phyloP scores from a whole-genome alignment of 352 stramenopile genomes.

The Phytopythium delawarense region DNA sequence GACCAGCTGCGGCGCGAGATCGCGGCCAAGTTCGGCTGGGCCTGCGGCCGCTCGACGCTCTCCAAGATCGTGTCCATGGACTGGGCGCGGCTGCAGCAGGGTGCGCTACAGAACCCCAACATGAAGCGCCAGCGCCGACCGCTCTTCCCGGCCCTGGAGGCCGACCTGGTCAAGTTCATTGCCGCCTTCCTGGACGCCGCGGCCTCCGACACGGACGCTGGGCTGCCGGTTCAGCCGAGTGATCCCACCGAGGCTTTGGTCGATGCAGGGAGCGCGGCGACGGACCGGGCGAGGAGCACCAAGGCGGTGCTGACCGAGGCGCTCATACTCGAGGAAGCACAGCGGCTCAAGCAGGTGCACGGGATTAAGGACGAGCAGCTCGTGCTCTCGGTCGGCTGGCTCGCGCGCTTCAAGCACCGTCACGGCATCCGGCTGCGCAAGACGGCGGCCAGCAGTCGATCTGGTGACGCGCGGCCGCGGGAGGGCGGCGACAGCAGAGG shows the following conservation, averaged over 20 bases:
- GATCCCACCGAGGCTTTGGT: not conserved
- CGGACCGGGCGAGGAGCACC: not conserved
- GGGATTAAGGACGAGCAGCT: constrained; percentile 59
- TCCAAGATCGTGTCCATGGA: constrained; percentile 74
- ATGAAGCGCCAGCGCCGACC: constrained; percentile 75
- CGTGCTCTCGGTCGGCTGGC: constrained; percentile 68
- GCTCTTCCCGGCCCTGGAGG: constrained; percentile 66
- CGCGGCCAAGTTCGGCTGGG: constrained; percentile 49
- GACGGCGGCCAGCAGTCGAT: constrained; percentile 7
- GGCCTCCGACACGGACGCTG: not conserved
- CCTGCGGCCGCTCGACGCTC: constrained; percentile 63
- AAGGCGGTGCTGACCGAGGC: constrained; percentile 44
- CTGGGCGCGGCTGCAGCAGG: constrained; percentile 43
- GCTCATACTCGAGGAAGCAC: constrained; percentile 70
- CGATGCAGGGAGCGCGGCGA: not conserved
- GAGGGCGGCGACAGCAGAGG: constrained; percentile 9
- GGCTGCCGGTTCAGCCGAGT: not conserved
- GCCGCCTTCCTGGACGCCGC: constrained; percentile 16
- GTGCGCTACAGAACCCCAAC: constrained; percentile 48
- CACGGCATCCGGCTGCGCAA: constrained; percentile 69
- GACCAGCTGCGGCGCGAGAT: constrained; percentile 55
- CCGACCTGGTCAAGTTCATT: constrained; percentile 58
- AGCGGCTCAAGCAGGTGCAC: constrained; percentile 63
- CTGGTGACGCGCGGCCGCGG: constrained; percentile 1
- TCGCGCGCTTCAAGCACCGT: constrained; percentile 67